These are phyloP conservation scores for Straminergon stramineum DNA, from an alignment of 225 moss, liverwort and hornwort species.

Conservation along the genomic window DNA sequence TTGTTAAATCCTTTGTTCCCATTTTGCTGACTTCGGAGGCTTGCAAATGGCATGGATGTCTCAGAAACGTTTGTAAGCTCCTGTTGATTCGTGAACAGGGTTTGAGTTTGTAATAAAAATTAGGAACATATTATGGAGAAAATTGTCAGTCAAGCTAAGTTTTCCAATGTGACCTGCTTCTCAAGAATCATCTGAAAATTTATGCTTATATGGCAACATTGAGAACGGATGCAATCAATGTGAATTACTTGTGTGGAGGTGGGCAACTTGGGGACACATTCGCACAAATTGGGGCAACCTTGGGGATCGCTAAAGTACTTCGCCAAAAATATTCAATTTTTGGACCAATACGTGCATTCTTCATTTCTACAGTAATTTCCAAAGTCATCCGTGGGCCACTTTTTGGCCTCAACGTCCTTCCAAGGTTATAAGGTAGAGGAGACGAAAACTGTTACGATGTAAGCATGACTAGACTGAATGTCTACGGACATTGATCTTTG, in stretches of 20 bases:
- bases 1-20: no score
- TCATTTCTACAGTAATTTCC: neutral
- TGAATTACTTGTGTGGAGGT: neutral
- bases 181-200: neutral
- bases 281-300: no score
- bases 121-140: neutral
- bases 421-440: neutral
- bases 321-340: neutral
- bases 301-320: neutral
- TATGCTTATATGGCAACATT: neutral
- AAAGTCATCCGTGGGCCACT: neutral
- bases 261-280: neutral
- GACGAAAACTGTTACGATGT: neutral
- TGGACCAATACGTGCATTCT: neutral
- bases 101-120: neutral
- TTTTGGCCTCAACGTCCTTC: neutral
- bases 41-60: neutral
- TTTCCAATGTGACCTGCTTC: neutral
- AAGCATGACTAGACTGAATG: neutral
- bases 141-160: neutral
- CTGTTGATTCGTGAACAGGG: neutral
- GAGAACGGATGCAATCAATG: neutral
- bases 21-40: neutral
- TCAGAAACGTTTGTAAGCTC: neutral
- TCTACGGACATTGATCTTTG: neutral